phyloP scores from a whole-genome alignment of 2,329 filamentous ascomycete species.

The Alternaria gaisen region DNA sequence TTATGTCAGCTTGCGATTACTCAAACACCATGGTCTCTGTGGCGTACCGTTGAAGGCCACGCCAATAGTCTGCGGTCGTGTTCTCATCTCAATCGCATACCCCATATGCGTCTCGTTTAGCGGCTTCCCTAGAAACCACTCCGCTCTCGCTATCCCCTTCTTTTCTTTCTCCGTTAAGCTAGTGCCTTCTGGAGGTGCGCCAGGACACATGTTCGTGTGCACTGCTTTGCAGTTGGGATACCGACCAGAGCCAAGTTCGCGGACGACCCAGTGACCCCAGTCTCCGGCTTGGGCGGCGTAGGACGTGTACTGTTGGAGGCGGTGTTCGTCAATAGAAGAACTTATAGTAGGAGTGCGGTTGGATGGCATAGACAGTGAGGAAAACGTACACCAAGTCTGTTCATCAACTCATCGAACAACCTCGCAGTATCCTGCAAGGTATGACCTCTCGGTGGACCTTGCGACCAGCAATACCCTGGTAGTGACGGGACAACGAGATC shows the following conservation, averaged over 20 bases:
- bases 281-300: constrained; percentile 54
- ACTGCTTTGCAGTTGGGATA: constrained; percentile 51
- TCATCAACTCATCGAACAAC: constrained; percentile 36
- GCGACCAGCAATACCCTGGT: constrained; percentile 49
- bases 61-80: constrained; percentile 56
- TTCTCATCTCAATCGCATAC: constrained; percentile 55
- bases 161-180: constrained; percentile 46
- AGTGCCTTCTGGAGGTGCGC: constrained; percentile 43
- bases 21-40: neutral
- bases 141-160: constrained; percentile 40
- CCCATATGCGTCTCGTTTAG: constrained; percentile 52
- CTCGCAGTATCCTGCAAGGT: constrained; percentile 58
- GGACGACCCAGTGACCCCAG: constrained; percentile 54
- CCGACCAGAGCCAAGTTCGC: constrained; percentile 50
- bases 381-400: constrained; percentile 41
- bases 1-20: neutral
- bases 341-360: neutral
- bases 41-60: constrained; percentile 48
- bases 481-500: constrained; percentile 67
- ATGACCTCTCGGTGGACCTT: constrained; percentile 36
- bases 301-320: constrained; percentile 36
- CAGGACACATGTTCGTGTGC: constrained; percentile 55
- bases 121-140: constrained; percentile 43
- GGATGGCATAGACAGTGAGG: neutral
- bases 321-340: neutral